Percentiles rank a stretch among this genome's conserved stretches.
Conservation (phyloP, 2,329 filamentous ascomycete species). For the Ceratocystis diversiconidia region DNA sequence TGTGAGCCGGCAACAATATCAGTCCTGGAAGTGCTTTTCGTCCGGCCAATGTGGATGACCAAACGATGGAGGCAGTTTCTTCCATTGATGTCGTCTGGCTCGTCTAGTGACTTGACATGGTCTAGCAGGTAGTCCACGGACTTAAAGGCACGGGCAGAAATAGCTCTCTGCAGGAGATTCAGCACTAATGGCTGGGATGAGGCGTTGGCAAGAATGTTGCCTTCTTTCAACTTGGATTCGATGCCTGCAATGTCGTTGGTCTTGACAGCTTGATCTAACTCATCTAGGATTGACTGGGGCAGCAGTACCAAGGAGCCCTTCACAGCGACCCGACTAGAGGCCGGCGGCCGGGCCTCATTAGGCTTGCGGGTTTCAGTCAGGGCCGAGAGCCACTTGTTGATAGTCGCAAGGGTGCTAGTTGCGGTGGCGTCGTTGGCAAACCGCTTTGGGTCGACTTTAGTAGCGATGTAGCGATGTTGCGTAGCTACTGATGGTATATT, state of each 20-base stretch:
- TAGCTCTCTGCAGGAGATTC: conserved; percentile 64
- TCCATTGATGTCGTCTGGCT: conserved; percentile 83
- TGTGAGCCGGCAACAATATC: conserved; percentile 16
- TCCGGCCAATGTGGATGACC: conserved; percentile 79
- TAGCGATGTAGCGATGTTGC: conserved; percentile 74
- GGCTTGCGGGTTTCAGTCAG: conserved; percentile 48
- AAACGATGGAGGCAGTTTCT: conserved; percentile 87
- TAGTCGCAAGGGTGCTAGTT: conserved; percentile 38
- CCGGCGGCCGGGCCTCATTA: conserved; percentile 61
- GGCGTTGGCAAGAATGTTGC: conserved; percentile 32
- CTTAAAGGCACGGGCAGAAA: conserved; percentile 51
- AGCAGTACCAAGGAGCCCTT: conserved; percentile 57
- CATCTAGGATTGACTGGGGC: conserved; percentile 52
- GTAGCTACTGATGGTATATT: conserved; percentile 64
- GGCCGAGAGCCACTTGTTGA: conserved; percentile 84
- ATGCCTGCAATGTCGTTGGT: conserved; percentile 42
- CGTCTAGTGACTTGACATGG: conserved; percentile 58
- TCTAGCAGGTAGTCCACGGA: conserved; percentile 60
- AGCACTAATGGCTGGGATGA: conserved; percentile 55
- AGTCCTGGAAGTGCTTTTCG: conserved; percentile 31
- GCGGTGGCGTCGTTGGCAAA: conserved; percentile 62
- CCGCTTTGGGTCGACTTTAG: conserved; percentile 75
- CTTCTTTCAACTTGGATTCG: conserved; percentile 18
- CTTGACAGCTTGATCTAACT: conserved; percentile 56
- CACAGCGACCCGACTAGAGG: conserved; percentile 62